These are phyloP conservation scores for Parastagonospora avenae DNA, from an alignment of 2,329 filamentous ascomycete species.

Conservation along the genomic window DNA sequence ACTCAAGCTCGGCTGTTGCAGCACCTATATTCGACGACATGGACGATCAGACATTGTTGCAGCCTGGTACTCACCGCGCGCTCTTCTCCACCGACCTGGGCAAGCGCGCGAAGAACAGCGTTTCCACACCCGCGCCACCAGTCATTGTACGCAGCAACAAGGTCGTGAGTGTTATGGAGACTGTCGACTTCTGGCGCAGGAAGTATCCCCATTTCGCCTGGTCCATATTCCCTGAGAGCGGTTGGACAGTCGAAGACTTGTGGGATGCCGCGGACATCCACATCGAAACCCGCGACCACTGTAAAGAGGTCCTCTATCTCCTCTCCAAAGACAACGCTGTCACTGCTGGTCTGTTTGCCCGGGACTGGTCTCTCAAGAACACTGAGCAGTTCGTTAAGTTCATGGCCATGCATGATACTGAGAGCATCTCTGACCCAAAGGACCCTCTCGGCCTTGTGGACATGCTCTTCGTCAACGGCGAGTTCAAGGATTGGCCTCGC, in stretches of 20 bases:
- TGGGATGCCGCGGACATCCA: conserved; percentile 43
- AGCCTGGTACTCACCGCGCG: background rate
- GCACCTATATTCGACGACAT: conserved; percentile 1
- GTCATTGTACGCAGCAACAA: conserved; percentile 33
- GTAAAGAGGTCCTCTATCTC: conserved; percentile 32
- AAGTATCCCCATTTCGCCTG: conserved; percentile 31
- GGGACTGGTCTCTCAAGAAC: conserved; percentile 27
- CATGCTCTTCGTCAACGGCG: conserved; percentile 34
- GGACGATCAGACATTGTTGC: background rate
- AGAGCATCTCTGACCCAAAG: conserved; percentile 19
- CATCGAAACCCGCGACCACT: conserved; percentile 33
- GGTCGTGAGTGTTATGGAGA: conserved; percentile 18
- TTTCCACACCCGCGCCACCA: conserved; percentile 11
- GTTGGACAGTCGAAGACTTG: conserved; percentile 37
- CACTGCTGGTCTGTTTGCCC: conserved; percentile 23
- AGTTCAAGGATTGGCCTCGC: conserved; percentile 26
- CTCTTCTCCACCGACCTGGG: background rate
- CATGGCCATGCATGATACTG: conserved; percentile 18
- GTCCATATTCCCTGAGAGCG: conserved; percentile 32
- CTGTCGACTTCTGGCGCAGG: conserved; percentile 25
- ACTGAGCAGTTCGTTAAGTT: conserved; percentile 21
- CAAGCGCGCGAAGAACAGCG: too few species aligned
- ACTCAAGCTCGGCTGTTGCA: conserved; percentile 14
- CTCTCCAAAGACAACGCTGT: conserved; percentile 31
- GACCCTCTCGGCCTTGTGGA: conserved; percentile 30